These are phyloP conservation scores for Fusarium phyllophilum DNA, from an alignment of 2,329 filamentous ascomycete genomes.

Conservation along the genomic window DNA sequence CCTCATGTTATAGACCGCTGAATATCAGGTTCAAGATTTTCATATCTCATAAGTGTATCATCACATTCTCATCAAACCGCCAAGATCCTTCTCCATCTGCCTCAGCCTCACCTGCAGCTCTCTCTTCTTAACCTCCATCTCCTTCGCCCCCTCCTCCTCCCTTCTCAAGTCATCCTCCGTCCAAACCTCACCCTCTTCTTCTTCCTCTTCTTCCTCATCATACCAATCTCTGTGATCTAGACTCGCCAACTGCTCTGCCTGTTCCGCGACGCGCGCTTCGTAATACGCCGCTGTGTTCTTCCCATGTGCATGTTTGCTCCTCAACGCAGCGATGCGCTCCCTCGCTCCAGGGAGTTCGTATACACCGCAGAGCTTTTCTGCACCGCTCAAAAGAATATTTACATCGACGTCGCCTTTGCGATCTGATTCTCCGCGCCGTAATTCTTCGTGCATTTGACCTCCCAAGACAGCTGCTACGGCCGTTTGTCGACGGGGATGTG, in stretches of 20 bases:
- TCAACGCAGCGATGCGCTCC: conserved; percentile 78
- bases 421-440: conserved; percentile 66
- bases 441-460: conserved; percentile 84
- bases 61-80: conserved; percentile 64
- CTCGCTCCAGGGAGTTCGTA: conserved; percentile 84
- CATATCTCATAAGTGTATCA: conserved; percentile 35
- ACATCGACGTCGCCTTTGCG: conserved; percentile 80
- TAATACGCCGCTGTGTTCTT: conserved; percentile 81
- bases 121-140: conserved; percentile 66
- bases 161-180: conserved; percentile 75
- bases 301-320: conserved; percentile 76
- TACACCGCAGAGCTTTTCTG: conserved; percentile 88
- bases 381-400: conserved; percentile 83
- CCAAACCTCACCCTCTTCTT: conserved; percentile 58
- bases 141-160: conserved; percentile 74
- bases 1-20: neutral
- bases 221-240: conserved; percentile 73
- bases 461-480: conserved; percentile 92
- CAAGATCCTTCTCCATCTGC: conserved; percentile 66
- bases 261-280: conserved; percentile 81
- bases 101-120: conserved; percentile 64
- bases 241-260: conserved; percentile 76
- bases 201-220: conserved; percentile 63
- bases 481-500: conserved; percentile 74
- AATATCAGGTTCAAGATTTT: neutral